Conservation (phyloP, 495 filamentous ascomycete genomes). For the Penicillium odoratum region DNA sequence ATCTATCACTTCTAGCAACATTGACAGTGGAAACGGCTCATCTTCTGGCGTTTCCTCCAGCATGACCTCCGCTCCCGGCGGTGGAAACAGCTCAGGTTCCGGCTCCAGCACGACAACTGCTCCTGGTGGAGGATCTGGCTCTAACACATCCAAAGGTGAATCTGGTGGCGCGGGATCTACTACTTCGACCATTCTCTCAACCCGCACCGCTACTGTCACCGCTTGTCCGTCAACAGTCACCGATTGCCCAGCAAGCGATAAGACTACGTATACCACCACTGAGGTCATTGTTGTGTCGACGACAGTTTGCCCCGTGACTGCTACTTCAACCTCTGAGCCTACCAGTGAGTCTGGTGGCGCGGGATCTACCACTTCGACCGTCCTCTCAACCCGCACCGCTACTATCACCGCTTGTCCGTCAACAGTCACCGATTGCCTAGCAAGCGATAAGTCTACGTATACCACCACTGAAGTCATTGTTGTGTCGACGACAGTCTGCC, state of each 20-base stretch:
- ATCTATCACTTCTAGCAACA: not conserved
- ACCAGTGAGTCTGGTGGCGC: slow-evolving; percentile 2
- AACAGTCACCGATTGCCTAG: slow-evolving; percentile 16
- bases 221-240: slow-evolving; percentile 16
- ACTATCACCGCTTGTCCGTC: slow-evolving; percentile 19
- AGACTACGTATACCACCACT: slow-evolving; percentile 13
- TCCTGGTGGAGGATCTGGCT: not conserved
- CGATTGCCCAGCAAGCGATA: slow-evolving; percentile 11
- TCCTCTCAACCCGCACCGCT: slow-evolving; percentile 7
- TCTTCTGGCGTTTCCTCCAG: not conserved
- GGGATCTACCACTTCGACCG: slow-evolving; percentile 13
- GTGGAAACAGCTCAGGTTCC: not conserved
- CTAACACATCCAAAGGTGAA: not conserved
- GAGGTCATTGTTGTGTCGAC: slow-evolving; percentile 16
- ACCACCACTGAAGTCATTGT: slow-evolving; percentile 16
- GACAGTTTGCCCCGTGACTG: slow-evolving; percentile 12
- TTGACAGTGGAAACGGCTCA: not conserved
- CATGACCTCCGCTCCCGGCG: not conserved
- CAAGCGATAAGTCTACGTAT: slow-evolving; percentile 10
- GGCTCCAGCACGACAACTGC: not conserved
- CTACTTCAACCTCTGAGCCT: not conserved
- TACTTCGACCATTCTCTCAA: slow-evolving; percentile 12
- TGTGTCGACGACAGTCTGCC: slow-evolving; percentile 19
- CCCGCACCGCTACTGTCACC: slow-evolving; percentile 12
- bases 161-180: not conserved